Percentiles rank a stretch among this genome's conserved stretches.
These are phyloP conservation scores for Aspergillus bombycis DNA, from an alignment of 2,329 filamentous ascomycete species.

Conservation along the genomic window DNA sequence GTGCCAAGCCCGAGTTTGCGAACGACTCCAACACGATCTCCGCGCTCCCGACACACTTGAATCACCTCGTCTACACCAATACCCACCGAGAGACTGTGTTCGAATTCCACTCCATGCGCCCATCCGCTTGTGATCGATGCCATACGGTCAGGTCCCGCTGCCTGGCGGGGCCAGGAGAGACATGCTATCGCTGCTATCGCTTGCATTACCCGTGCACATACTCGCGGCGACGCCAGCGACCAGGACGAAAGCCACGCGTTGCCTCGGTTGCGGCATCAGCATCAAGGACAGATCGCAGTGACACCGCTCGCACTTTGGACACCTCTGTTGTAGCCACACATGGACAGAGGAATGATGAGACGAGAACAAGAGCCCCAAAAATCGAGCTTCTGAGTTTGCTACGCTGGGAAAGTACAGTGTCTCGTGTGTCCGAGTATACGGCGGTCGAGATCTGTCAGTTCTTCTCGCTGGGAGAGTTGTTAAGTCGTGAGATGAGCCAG, in stretches of 20 bases:
- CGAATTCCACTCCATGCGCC: not conserved
- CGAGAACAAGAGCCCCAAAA: not conserved
- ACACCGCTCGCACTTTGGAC: not conserved
- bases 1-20: too few relatives aligned
- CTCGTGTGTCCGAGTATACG: not conserved
- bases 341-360: not conserved
- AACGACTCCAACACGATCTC: too few relatives aligned
- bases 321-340: not conserved
- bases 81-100: not conserved
- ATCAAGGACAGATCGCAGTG: not conserved
- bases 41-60: too few relatives aligned
- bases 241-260: not conserved
- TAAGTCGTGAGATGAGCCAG: not conserved
- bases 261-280: not conserved
- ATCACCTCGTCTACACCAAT: not conserved
- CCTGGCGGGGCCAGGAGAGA: not conserved
- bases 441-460: conserved; percentile 2
- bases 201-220: conserved; percentile 3
- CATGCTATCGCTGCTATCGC: conserved; percentile 7
- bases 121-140: conserved; percentile 5
- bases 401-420: not conserved
- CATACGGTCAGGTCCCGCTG: not conserved
- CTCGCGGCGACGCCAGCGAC: not conserved
- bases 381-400: not conserved
- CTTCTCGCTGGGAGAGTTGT: not conserved